phyloP scores from a whole-genome alignment of 805 yeast genomes.

The Zygotorulaspora sp. region DNA sequence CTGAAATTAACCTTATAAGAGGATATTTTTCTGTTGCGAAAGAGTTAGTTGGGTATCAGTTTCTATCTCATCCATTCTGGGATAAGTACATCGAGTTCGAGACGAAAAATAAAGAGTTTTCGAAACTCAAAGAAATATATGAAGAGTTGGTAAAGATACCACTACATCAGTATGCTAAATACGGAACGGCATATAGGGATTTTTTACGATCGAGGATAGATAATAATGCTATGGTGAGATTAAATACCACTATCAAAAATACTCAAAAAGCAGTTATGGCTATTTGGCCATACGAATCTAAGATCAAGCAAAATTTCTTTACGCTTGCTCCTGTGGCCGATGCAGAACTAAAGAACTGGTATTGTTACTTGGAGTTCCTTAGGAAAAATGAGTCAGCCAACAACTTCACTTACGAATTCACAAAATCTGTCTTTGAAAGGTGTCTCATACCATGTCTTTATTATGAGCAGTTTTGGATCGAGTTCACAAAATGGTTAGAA shows the following conservation, averaged over 20 bases:
- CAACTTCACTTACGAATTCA: constrained; percentile 29
- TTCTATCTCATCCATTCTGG: constrained; percentile 78
- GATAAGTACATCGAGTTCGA: constrained; percentile 68
- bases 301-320: constrained; percentile 55
- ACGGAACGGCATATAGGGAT: constrained; percentile 48
- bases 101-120: constrained; percentile 36
- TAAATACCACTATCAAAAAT: constrained; percentile 38
- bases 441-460: constrained; percentile 65
- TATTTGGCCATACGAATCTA: constrained; percentile 71
- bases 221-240: constrained; percentile 27
- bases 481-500: constrained; percentile 54
- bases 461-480: constrained; percentile 61
- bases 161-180: constrained; percentile 80
- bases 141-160: constrained; percentile 54
- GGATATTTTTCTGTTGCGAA: constrained; percentile 47
- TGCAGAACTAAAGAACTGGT: constrained; percentile 54
- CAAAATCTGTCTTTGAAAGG: constrained; percentile 59
- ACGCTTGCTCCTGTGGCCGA: constrained; percentile 43
- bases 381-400: constrained; percentile 34
- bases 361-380: constrained; percentile 54
- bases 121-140: constrained; percentile 41
- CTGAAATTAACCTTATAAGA: constrained; percentile 35
- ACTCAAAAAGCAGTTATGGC: constrained; percentile 51
- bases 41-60: constrained; percentile 58
- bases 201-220: constrained; percentile 20